Evolutionary conservation across 345 rosid genomes (phyloP), one percentile per base, ranked within the genome.

Genomic region (Physaria fendleri): DNA sequence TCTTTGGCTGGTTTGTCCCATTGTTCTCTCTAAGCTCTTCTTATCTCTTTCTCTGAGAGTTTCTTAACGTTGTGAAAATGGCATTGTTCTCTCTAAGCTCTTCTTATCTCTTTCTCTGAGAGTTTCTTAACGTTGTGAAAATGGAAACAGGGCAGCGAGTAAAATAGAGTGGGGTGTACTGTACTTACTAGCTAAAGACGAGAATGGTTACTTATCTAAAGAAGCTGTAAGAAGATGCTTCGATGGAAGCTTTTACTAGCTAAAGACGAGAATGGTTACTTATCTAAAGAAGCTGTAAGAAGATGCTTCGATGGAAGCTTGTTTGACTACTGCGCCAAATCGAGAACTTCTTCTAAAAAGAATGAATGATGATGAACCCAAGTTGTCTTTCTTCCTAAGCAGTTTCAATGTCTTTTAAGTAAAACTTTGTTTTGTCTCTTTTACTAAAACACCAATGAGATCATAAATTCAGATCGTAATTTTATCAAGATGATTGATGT

Each of bases 261-360:
- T 1, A 78, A 54, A 65, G 85, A 83, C 37, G 81, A 81, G 49
- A 75, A 79, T 17, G 87, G 90, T 6, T 75, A 34, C 60, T 69
- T 81, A 51, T 73, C 87, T 0, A 83, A 83, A 68, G 87, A 85
- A 67, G 87, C 94, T 23, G 71, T 72, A 2, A 62, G 87, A 24
- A 71, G 84, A 12, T 79, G 81, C 66, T 78, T 85, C 4, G 87
- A 85, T 42, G 94, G 94, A 28, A 81, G 81, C 64, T 75, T 85
- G 69, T 83, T 85, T 25, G 81, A 83, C 13, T 81, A 79, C 11
- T 78, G 78, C 43, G 83, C 89, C 8, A 79, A 71, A 58, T 28
- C 69, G 24, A 71, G 33, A 62, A 66, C 35, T 2, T 51, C 64
- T 8, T 24, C 73, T 18, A 59, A 37, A 14, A 73, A 77, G 49